Percentiles rank a stretch among this genome's conserved stretches.
Evolutionary conservation across 202 grass and related monocot genomes (phyloP).

Genomic region (Carex arenaria): DNA sequence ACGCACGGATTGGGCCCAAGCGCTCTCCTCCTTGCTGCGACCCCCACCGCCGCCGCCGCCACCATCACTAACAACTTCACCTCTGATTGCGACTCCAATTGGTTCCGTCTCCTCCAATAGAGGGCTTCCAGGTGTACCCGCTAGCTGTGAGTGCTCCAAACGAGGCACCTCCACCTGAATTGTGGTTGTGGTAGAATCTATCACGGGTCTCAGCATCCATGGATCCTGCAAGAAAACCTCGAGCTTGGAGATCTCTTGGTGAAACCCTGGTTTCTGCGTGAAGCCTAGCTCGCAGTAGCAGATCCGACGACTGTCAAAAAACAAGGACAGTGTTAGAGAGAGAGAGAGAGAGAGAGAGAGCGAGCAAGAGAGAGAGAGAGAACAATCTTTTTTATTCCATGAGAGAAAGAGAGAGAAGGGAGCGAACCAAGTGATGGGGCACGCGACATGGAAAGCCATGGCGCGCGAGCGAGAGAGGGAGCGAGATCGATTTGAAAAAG

Average conservation of each 20-base stretch:
- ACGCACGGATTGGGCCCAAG: conserved; percentile 45
- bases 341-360: background rate
- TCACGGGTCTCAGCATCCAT: conserved; percentile 49
- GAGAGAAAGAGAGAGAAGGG: background rate
- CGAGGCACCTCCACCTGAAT: conserved; percentile 84
- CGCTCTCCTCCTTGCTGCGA: conserved; percentile 38
- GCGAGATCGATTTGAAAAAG: conserved; percentile 22
- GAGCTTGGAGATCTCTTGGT: conserved; percentile 37
- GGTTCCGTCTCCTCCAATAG: conserved; percentile 26
- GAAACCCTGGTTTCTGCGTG: conserved; percentile 26
- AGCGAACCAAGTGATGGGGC: conserved; percentile 93
- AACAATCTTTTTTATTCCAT: background rate
- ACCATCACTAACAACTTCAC: conserved; percentile 7
- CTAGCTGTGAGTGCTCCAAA: conserved; percentile 4
- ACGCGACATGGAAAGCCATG: conserved; percentile 99
- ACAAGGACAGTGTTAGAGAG: background rate
- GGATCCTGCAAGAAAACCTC: conserved; percentile 79
- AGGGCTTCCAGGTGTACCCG: conserved; percentile 11
- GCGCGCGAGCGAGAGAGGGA: conserved; percentile 1
- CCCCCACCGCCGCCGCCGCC: conserved; percentile 29
- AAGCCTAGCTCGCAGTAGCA: conserved; percentile 98
- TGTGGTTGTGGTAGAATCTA: conserved; percentile 6
- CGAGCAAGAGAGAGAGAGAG: background rate
- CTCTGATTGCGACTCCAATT: conserved; percentile 32
- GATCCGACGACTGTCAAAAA: conserved; percentile 58